Evolutionary conservation across 441 rosid species (phyloP), one percentile per base, ranked within the genome.

Genomic region (Euphorbia schlechtendalii): DNA sequence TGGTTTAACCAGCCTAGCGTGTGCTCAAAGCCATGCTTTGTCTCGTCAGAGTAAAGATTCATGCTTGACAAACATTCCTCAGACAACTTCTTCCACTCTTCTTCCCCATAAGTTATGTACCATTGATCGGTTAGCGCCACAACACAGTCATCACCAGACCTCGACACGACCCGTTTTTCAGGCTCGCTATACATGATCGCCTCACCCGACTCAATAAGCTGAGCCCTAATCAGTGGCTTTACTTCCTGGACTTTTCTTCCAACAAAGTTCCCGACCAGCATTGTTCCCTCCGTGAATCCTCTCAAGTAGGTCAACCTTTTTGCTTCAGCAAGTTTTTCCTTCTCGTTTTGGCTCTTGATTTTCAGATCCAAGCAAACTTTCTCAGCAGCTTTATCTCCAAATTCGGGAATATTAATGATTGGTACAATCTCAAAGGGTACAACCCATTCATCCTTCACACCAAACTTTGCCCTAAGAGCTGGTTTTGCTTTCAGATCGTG

Each of bases 91-190:
- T 72, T 81, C 98, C 97, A 93, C 61, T 90, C 97, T 67, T 80
- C 24, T 73, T 90, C 98, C 24, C 97, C 97, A 56, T 93, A 93
- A 0, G 83, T 93, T 68, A 92, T 78, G 78, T 90, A 92, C 98
- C 98, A 92, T 76, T 92, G 97, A 67, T 92, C 98, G 18, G 98
- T 92, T 41, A 90, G 94, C 66, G 98, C 98, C 66, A 90, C 98
- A 65, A 92, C 98, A 75, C 98, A 92, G 64, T 93, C 97, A 80
- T 93, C 97, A 49, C 98, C 98, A 0, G 98, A 93, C 77, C 98
- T 84, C 52, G 98, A 93, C 78, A 86, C 82, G 59, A 93, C 98
- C 54, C 73, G 80, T 80, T 90, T 93, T 83, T 93, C 98, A 10
- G 98, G 98, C 72, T 93, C 98, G 64, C 97, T 88, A 56, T 90